phyloP scores from a whole-genome alignment of 2,329 filamentous ascomycete genomes.

The Gremmenia infestans region DNA sequence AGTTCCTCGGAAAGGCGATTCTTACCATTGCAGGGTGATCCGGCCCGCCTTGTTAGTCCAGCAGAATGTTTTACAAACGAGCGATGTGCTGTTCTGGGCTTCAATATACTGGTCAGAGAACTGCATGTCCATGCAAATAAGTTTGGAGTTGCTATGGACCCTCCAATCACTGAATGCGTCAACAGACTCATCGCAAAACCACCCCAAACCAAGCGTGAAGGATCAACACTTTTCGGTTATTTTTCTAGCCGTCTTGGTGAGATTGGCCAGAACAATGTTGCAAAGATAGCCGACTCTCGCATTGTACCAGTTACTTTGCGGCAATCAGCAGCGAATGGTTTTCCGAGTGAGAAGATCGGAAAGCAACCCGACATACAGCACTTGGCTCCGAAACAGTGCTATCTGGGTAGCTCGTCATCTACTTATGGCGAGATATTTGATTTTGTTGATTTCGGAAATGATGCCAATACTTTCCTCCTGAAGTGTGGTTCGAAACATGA shows the following conservation, averaged over 20 bases:
- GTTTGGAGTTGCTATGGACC: slow-evolving; percentile 81
- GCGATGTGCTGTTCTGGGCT: slow-evolving; percentile 71
- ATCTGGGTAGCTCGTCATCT: slow-evolving; percentile 61
- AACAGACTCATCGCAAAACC: slow-evolving; percentile 67
- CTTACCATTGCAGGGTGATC: slow-evolving; percentile 68
- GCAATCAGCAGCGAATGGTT: slow-evolving; percentile 19
- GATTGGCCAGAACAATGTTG: slow-evolving; percentile 55
- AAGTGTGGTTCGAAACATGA: slow-evolving; percentile 88
- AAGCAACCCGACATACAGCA: slow-evolving; percentile 39
- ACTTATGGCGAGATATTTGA: slow-evolving; percentile 89
- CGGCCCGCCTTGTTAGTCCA: slow-evolving; percentile 62
- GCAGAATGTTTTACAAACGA: slow-evolving; percentile 79
- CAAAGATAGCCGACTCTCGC: slow-evolving; percentile 55
- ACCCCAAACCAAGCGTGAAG: slow-evolving; percentile 61
- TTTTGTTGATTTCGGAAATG: slow-evolving; percentile 87
- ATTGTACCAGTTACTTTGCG: slow-evolving; percentile 64
- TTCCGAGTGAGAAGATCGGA: slow-evolving; percentile 38
- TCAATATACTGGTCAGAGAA: slow-evolving; percentile 69
- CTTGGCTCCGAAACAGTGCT: slow-evolving; percentile 68
- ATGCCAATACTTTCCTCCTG: slow-evolving; percentile 83
- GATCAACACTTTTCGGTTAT: slow-evolving; percentile 73
- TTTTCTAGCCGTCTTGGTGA: slow-evolving; percentile 74
- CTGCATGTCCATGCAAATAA: slow-evolving; percentile 76
- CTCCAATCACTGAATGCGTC: slow-evolving; percentile 72
- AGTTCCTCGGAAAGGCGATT: slow-evolving; percentile 52